These are phyloP conservation scores for Cutaneotrichosporon cyanovorans DNA, from an alignment of 1,284 basidiomycete species.

Conservation along the genomic window DNA sequence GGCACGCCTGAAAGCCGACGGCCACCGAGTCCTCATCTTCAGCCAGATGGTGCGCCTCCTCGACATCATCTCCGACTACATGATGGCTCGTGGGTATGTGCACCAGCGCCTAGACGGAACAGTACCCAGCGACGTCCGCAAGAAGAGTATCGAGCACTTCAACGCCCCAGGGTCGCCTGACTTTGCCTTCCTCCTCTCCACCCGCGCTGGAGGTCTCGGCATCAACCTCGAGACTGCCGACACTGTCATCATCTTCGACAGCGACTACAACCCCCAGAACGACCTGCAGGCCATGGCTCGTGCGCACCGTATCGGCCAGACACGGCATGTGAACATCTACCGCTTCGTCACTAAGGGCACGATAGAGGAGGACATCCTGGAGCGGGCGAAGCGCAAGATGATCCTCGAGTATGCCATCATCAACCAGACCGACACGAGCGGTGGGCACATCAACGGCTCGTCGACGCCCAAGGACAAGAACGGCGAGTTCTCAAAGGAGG, in stretches of 20 bases:
- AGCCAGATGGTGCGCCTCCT: slow-evolving; percentile 99
- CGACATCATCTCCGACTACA: slow-evolving; percentile 97
- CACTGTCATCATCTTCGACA: slow-evolving; percentile 97
- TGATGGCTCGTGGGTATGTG: slow-evolving; percentile 77
- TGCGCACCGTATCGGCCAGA: slow-evolving; percentile 93
- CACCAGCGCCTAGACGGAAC: slow-evolving; percentile 74
- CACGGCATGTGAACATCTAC: slow-evolving; percentile 96
- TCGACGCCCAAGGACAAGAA: slow-evolving; percentile 71
- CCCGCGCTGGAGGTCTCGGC: slow-evolving; percentile 92
- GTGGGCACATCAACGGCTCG: slow-evolving; percentile 81
- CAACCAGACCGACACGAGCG: slow-evolving; percentile 99
- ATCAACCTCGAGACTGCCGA: slow-evolving; percentile 98
- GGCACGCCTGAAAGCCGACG: slow-evolving; percentile 76
- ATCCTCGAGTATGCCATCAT: slow-evolving; percentile 99
- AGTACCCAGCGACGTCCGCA: slow-evolving; percentile 68
- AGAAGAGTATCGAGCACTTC: slow-evolving; percentile 73
- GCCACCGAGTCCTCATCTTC: slow-evolving; percentile 95
- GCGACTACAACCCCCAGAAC: slow-evolving; percentile 74
- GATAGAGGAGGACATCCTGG: slow-evolving; percentile 97
- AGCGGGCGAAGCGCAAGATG: slow-evolving; percentile 99
- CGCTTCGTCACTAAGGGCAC: slow-evolving; percentile 97
- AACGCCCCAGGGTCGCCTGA: slow-evolving; percentile 67
- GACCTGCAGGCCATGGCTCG: slow-evolving; percentile 99
- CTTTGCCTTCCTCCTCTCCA: slow-evolving; percentile 80
- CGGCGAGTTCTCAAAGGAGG: slow-evolving; percentile 86